A percentile compares a stretch with the other conserved stretches of the same genome.
Evolutionary conservation across 1,284 basidiomycete species (phyloP).

Genomic region (Pyrrhoderma lamaoense): DNA sequence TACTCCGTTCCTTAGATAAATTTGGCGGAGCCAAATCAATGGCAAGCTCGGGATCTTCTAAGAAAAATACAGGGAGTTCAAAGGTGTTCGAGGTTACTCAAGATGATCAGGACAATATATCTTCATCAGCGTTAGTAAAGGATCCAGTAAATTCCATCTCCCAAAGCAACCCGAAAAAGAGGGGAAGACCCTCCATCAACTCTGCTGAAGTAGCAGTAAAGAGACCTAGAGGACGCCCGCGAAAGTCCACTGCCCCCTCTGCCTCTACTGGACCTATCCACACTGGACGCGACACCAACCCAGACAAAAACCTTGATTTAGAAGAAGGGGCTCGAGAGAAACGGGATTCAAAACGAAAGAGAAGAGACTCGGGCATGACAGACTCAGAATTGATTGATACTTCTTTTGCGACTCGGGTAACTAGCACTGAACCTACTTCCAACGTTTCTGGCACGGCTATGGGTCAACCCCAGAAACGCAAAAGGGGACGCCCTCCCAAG

Average conservation of each 20-base stretch:
- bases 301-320: no score
- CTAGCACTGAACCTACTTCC: not conserved
- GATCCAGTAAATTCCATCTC: constrained; percentile 22
- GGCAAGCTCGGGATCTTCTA: constrained; percentile 14
- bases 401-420: not conserved
- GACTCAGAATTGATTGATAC: not conserved
- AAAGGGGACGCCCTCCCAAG: constrained; percentile 14
- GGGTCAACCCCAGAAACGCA: not conserved
- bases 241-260: not conserved
- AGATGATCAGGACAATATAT: constrained; percentile 14
- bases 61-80: constrained; percentile 24
- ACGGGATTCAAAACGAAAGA: constrained; percentile 13
- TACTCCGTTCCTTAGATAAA: constrained; percentile 41
- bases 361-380: not conserved
- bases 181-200: constrained; percentile 30
- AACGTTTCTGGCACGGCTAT: not conserved
- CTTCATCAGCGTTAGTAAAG: constrained; percentile 20
- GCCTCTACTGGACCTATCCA: not conserved
- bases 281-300: no score
- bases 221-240: constrained; percentile 5
- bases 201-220: constrained; percentile 1
- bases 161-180: constrained; percentile 24
- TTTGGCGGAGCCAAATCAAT: constrained; percentile 4
- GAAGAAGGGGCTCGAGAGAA: no score
- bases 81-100: not conserved